These are phyloP conservation scores for Ceratobasidium sp. DNA, from an alignment of 1,284 basidiomycete genomes.

Conservation along the genomic window DNA sequence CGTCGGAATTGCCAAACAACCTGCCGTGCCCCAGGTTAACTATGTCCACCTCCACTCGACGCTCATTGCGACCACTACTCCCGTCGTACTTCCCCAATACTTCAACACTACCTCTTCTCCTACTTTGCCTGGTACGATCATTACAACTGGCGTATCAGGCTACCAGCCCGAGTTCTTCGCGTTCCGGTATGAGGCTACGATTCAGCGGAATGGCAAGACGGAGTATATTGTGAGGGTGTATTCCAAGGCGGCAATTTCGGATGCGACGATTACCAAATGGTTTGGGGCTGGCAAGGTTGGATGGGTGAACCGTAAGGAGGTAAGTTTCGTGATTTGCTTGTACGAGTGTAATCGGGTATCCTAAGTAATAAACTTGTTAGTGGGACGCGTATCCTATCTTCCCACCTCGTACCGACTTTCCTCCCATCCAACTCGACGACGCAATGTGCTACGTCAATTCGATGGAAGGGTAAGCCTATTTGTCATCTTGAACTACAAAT, in stretches of 20 bases:
- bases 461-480: slow-evolving; percentile 78
- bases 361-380: slow-evolving; percentile 57
- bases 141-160: slow-evolving; percentile 75
- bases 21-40: slow-evolving; percentile 42
- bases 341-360: not conserved
- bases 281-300: slow-evolving; percentile 76
- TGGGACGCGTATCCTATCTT: slow-evolving; percentile 85
- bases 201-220: slow-evolving; percentile 51
- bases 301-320: slow-evolving; percentile 89
- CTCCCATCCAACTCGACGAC: slow-evolving; percentile 80
- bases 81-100: slow-evolving; percentile 75
- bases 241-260: slow-evolving; percentile 73
- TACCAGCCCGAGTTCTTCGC: slow-evolving; percentile 87
- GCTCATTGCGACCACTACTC: slow-evolving; percentile 82
- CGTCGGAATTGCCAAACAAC: slow-evolving; percentile 16
- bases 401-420: slow-evolving; percentile 75
- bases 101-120: slow-evolving; percentile 71
- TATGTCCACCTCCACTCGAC: slow-evolving; percentile 93
- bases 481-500: not conserved
- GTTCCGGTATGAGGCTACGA: slow-evolving; percentile 81
- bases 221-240: slow-evolving; percentile 91
- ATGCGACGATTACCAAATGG: slow-evolving; percentile 75
- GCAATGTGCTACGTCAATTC: slow-evolving; percentile 92
- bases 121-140: slow-evolving; percentile 73
- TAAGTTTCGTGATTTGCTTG: not conserved